Percentiles rank a stretch among this genome's conserved stretches.
phyloP scores from a whole-genome alignment of 495 filamentous ascomycete genomes.

The Neurospora hispaniola region DNA sequence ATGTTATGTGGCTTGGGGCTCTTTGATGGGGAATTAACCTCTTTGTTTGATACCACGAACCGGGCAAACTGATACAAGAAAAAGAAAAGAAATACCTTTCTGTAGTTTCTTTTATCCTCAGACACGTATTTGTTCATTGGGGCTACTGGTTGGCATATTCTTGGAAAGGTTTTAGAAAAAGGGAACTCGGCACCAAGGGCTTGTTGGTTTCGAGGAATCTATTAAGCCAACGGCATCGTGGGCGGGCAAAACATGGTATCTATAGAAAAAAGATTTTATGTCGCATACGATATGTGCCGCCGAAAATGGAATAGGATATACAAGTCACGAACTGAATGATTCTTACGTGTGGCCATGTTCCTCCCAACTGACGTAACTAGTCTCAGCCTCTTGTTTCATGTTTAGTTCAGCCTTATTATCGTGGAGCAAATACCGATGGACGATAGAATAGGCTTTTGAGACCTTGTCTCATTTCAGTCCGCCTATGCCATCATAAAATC shows the following conservation, averaged over 20 bases:
- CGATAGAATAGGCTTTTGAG: neutral
- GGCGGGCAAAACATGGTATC: slow-evolving; percentile 6
- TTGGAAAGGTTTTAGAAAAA: slow-evolving; percentile 5
- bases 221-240: neutral
- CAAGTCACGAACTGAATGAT: neutral
- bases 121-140: slow-evolving; percentile 1
- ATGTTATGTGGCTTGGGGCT: slow-evolving; percentile 12
- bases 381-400: neutral
- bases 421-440: neutral
- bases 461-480: neutral
- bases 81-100: neutral
- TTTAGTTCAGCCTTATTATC: neutral
- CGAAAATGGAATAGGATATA: neutral
- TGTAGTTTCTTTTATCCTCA: neutral
- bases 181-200: slow-evolving; percentile 5
- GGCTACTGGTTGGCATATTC: slow-evolving; percentile 19
- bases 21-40: slow-evolving; percentile 2
- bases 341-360: neutral
- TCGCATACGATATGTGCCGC: neutral
- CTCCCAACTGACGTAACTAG: neutral
- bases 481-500: neutral
- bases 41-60: slow-evolving; percentile 13
- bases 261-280: slow-evolving; percentile 7
- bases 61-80: neutral
- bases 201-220: neutral